Percentiles rank a stretch among this genome's conserved stretches.
Evolutionary conservation across 176 grass and related monocot genomes (phyloP).

Genomic region (Aegilops longissima): DNA sequence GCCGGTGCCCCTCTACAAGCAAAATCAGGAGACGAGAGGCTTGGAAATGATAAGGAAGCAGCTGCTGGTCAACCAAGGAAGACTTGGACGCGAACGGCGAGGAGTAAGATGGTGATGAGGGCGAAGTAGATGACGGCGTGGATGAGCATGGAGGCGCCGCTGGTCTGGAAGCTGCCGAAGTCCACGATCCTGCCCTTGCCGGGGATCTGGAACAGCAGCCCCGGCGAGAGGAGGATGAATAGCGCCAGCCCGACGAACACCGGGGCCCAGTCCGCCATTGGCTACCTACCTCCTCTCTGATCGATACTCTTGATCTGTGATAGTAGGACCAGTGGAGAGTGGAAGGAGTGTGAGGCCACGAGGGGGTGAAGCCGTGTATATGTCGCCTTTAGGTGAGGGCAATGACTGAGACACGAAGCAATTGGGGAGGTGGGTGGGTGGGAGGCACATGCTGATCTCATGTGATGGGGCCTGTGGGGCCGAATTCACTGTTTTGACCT

Average conservation of each 20-base stretch:
- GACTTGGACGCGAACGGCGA: conserved; percentile 74
- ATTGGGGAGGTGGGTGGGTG: neutral
- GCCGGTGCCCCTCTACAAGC: neutral
- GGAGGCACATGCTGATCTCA: neutral
- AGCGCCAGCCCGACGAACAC: conserved; percentile 76
- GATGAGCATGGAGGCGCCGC: conserved; percentile 73
- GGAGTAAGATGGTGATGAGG: conserved; percentile 73
- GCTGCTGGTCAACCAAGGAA: conserved; percentile 40
- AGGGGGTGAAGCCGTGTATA: neutral
- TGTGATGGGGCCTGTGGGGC: neutral
- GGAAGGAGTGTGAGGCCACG: neutral
- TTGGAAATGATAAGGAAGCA: neutral
- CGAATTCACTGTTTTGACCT: no score
- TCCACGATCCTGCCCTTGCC: conserved; percentile 58
- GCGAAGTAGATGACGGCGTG: conserved; percentile 84
- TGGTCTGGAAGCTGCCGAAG: conserved; percentile 90
- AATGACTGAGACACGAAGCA: neutral
- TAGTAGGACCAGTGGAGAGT: conserved; percentile 14
- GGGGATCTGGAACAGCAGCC: conserved; percentile 81
- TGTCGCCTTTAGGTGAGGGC: conserved; percentile 5
- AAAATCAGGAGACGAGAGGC: neutral
- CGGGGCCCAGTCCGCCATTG: conserved; percentile 76
- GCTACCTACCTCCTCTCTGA: neutral
- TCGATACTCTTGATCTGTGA: neutral
- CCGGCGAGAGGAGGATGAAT: conserved; percentile 87